phyloP scores from a whole-genome alignment of 176 grass and related monocot species.

The Zea luxurians region DNA sequence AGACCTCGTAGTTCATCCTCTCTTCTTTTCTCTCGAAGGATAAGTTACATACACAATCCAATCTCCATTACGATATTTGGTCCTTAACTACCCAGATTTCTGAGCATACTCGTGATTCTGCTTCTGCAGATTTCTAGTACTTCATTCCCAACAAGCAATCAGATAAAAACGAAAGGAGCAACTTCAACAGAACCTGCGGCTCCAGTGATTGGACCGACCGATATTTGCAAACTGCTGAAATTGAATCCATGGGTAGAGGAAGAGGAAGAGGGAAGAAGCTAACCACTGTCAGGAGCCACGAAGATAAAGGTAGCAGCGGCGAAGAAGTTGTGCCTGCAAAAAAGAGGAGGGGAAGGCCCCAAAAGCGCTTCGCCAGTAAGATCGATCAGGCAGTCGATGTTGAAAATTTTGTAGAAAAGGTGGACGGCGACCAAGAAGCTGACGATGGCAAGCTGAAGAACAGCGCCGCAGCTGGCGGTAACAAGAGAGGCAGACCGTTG shows the following conservation, averaged over 20 bases:
- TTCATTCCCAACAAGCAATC: slow-evolving; percentile 15
- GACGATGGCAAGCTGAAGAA: slow-evolving; percentile 46
- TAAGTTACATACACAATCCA: not conserved
- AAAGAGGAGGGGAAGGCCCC: slow-evolving; percentile 78
- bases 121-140: slow-evolving; percentile 45
- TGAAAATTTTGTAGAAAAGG: slow-evolving; percentile 49
- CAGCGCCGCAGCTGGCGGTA: slow-evolving; percentile 28
- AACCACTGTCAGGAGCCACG: slow-evolving; percentile 51
- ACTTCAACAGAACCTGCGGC: slow-evolving; percentile 18
- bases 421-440: slow-evolving; percentile 43
- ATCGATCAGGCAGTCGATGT: slow-evolving; percentile 42
- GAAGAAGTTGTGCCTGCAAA: slow-evolving; percentile 60
- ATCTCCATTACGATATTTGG: slow-evolving; percentile 4
- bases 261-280: slow-evolving; percentile 70
- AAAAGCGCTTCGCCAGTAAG: slow-evolving; percentile 53
- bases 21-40: not conserved
- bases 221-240: slow-evolving; percentile 8
- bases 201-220: slow-evolving; percentile 26
- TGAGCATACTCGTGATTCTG: not conserved
- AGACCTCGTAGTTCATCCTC: slow-evolving; percentile 1
- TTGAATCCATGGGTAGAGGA: slow-evolving; percentile 69
- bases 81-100: slow-evolving; percentile 11
- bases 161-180: slow-evolving; percentile 16
- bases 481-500: slow-evolving; percentile 58
- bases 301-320: slow-evolving; percentile 59